Conservation (phyloP, 2,329 filamentous ascomycete genomes). For the Cytospora schulzeri region DNA sequence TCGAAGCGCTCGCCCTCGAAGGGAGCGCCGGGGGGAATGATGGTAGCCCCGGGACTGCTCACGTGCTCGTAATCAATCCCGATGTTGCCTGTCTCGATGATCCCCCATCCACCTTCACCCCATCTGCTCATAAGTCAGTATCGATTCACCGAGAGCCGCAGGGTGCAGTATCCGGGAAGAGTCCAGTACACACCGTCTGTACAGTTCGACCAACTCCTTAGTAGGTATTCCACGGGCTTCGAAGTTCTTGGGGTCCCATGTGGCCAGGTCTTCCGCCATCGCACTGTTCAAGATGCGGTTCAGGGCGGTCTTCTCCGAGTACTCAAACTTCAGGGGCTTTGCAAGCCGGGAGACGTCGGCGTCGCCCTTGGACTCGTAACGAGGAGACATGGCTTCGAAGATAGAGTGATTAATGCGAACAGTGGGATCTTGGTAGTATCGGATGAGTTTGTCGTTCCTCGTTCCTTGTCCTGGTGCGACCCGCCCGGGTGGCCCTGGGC, state of each 20-base stretch:
- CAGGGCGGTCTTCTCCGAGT: conserved; percentile 56
- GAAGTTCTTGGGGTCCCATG: conserved; percentile 60
- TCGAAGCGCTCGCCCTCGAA: conserved; percentile 62
- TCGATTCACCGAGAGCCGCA: background rate
- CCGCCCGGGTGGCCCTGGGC: background rate
- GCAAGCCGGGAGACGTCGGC: conserved; percentile 1
- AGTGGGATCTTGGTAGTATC: background rate
- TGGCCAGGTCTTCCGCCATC: conserved; percentile 66
- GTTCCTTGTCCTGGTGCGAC: background rate
- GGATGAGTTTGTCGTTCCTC: background rate
- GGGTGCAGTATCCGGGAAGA: background rate
- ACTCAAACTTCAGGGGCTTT: conserved; percentile 41
- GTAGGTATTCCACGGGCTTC: conserved; percentile 53
- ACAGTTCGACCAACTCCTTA: conserved; percentile 52
- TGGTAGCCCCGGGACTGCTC: conserved; percentile 56
- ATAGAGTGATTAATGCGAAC: background rate
- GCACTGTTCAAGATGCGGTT: conserved; percentile 67
- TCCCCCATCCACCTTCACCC: conserved; percentile 58
- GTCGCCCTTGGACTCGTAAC: background rate
- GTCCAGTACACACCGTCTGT: conserved; percentile 43
- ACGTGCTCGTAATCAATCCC: conserved; percentile 63
- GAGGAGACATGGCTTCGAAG: background rate
- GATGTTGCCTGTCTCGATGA: conserved; percentile 65
- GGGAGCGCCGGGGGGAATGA: conserved; percentile 55
- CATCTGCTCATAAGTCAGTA: conserved; percentile 39